Conservation (phyloP, 2,329 filamentous ascomycete genomes). For the Fusarium tricinctum region DNA sequence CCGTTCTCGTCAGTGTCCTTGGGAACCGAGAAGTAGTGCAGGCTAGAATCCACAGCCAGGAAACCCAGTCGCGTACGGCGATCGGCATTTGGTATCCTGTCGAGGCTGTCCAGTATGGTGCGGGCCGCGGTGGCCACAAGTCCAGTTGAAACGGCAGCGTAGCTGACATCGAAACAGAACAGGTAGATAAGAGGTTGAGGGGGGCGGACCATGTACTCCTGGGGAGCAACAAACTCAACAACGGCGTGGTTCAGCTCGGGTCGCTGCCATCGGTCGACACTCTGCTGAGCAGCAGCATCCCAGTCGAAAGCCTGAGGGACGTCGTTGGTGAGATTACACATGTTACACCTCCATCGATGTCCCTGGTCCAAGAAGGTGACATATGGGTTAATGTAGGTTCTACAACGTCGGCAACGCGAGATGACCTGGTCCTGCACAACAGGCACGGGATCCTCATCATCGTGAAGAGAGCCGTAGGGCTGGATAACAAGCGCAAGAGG, state of each 20-base stretch:
- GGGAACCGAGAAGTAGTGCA: constrained; percentile 97
- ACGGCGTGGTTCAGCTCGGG: constrained; percentile 96
- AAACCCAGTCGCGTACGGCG: constrained; percentile 93
- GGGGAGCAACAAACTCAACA: constrained; percentile 96
- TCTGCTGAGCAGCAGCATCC: constrained; percentile 93
- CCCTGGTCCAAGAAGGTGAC: constrained; percentile 97
- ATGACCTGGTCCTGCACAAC: constrained; percentile 98
- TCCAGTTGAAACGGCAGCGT: constrained; percentile 88
- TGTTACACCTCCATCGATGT: constrained; percentile 98
- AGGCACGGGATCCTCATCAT: constrained; percentile 90
- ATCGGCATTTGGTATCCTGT: constrained; percentile 98
- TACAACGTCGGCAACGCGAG: constrained; percentile 92
- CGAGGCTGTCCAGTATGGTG: constrained; percentile 94
- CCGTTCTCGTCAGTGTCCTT: constrained; percentile 87
- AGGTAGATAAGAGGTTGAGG: constrained; percentile 96
- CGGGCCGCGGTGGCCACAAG: constrained; percentile 92
- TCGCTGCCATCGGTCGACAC: constrained; percentile 90
- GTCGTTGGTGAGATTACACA: constrained; percentile 99
- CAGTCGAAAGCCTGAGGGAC: constrained; percentile 99
- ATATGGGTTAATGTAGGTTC: constrained; percentile 98
- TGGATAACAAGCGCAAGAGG: constrained; percentile 97
- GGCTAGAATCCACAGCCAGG: constrained; percentile 91
- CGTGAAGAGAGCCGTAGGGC: constrained; percentile 92
- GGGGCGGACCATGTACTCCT: constrained; percentile 99
- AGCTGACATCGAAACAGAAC: constrained; percentile 96